Percentiles rank a stretch among this genome's conserved stretches.
These are phyloP conservation scores for Rhodomyrtus psidioides DNA, from an alignment of 441 rosid species.

Conservation along the genomic window DNA sequence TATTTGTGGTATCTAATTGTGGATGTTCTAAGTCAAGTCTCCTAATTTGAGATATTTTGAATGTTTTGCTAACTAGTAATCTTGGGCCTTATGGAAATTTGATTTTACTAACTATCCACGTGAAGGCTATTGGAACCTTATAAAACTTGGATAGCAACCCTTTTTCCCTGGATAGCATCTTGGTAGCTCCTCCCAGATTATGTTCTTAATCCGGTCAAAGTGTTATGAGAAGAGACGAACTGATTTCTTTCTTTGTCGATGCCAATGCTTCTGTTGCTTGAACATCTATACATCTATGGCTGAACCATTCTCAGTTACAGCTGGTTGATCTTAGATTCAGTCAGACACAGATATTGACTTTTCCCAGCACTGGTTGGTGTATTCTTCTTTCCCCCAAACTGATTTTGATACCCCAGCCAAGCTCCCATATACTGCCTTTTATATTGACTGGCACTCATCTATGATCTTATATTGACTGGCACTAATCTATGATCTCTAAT, in stretches of 20 bases:
- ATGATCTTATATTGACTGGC: too few species aligned
- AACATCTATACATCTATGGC: neutral
- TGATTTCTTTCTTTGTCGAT: neutral
- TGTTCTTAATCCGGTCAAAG: neutral
- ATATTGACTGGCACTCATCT: too few species aligned
- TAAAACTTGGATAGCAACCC: neutral
- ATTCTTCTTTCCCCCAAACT: neutral
- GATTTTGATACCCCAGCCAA: too few species aligned
- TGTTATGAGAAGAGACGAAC: neutral
- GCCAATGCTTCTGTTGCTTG: neutral
- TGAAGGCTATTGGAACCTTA: neutral
- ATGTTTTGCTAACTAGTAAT: neutral
- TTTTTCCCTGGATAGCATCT: neutral
- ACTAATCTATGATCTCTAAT: neutral
- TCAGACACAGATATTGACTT: neutral
- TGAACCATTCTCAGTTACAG: neutral
- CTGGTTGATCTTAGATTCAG: neutral
- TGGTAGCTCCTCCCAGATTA: neutral
- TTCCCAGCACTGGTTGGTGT: neutral
- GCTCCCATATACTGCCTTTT: neutral
- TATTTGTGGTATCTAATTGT: neutral
- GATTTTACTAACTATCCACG: neutral
- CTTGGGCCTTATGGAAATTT: neutral
- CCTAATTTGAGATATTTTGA: neutral
- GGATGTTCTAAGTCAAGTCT: neutral